Conservation (phyloP, 2,329 filamentous ascomycete genomes). For the Pseudocercospora fuligena region DNA sequence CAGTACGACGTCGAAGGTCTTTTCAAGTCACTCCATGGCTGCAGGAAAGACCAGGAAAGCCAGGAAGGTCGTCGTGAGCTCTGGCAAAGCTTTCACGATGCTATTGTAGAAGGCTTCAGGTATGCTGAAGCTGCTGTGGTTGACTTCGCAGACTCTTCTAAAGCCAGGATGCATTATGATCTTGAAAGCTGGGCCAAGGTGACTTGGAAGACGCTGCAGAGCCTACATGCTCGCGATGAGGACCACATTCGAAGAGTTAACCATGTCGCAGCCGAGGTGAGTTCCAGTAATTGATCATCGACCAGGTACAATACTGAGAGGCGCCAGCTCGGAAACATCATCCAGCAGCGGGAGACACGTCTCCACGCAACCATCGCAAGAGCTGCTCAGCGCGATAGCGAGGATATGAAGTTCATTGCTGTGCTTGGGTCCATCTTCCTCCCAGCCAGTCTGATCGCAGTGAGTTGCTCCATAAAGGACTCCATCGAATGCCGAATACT, state of each 20-base stretch:
- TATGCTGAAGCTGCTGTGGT: conserved; percentile 15
- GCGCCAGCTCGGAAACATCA: conserved; percentile 24
- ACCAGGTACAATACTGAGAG: not conserved
- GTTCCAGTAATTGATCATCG: not conserved
- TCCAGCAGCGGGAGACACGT: conserved; percentile 28
- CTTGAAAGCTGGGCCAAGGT: conserved; percentile 22
- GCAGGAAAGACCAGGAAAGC: conserved; percentile 27
- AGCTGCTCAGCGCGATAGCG: conserved; percentile 28
- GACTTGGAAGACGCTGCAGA: conserved; percentile 23
- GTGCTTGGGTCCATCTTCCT: conserved; percentile 32
- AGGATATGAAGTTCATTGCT: conserved; percentile 33
- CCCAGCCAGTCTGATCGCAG: conserved; percentile 27
- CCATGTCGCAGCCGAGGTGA: conserved; percentile 21
- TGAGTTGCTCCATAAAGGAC: conserved; percentile 1
- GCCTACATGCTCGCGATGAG: conserved; percentile 26
- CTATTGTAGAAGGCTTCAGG: conserved; percentile 22
- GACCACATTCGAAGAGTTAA: conserved; percentile 26
- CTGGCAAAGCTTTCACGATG: conserved; percentile 24
- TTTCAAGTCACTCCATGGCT: conserved; percentile 24
- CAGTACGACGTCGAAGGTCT: not conserved
- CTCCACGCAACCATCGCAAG: conserved; percentile 28
- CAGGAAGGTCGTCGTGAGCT: conserved; percentile 28
- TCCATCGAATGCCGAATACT: not conserved
- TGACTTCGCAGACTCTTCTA: not conserved
- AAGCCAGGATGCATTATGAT: conserved; percentile 18